Conservation (phyloP, 257 asterid genomes). For the Cinchona pubescens region DNA sequence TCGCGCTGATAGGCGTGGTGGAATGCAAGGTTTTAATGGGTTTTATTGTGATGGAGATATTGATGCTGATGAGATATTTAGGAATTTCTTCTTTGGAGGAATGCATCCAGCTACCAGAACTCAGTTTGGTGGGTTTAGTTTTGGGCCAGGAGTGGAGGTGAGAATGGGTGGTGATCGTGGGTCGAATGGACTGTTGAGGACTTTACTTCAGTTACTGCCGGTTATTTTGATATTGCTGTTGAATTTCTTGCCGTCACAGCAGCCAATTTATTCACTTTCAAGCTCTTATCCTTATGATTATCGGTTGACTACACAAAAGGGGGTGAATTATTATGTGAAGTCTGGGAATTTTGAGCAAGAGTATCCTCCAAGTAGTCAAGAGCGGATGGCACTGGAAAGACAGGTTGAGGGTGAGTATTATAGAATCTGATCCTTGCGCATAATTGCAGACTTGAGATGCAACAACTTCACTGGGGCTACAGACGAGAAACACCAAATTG, state of each 20-base stretch:
- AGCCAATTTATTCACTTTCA: conserved; percentile 67
- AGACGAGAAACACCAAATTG: conserved; percentile 72
- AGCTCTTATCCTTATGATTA: conserved; percentile 48
- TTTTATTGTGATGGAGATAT: conserved; percentile 55
- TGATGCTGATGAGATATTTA: conserved; percentile 91
- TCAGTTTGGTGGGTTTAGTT: conserved; percentile 69
- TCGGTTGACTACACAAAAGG: conserved; percentile 58
- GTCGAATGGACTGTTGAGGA: conserved; percentile 47
- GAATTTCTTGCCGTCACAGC: conserved; percentile 79
- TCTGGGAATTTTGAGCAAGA: conserved; percentile 67
- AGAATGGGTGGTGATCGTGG: conserved; percentile 68
- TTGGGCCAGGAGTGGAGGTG: conserved; percentile 78
- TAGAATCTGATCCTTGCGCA: conserved; percentile 47
- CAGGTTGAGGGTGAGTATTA: conserved; percentile 71
- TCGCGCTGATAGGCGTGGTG: conserved; percentile 44
- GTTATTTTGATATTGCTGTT: conserved; percentile 68
- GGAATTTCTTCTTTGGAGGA: conserved; percentile 92
- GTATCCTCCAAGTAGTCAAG: conserved; percentile 57
- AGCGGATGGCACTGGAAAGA: conserved; percentile 55
- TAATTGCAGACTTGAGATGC: conserved; percentile 77
- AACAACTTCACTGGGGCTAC: conserved; percentile 81
- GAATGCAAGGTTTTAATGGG: conserved; percentile 74
- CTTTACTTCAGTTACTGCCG: conserved; percentile 67
- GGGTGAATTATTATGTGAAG: conserved; percentile 74
- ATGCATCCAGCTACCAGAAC: conserved; percentile 65